A percentile compares a stretch with the other conserved stretches of the same genome.
Evolutionary conservation across 345 rosid species (phyloP).

Genomic region (Microcos paniculata): DNA sequence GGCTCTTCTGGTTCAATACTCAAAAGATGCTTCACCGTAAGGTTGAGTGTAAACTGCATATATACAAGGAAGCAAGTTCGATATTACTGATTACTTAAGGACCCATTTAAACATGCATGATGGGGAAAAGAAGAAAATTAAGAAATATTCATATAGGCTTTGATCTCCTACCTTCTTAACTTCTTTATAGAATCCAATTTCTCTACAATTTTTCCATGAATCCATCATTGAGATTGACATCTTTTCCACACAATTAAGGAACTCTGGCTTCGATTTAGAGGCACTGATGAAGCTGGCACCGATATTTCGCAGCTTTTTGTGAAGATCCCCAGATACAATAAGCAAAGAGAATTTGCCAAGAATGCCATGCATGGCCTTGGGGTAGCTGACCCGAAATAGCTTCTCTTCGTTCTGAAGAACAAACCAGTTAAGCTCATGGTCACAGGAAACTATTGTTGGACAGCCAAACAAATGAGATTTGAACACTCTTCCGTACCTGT

Average conservation of each 20-base stretch:
- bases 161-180: conserved; percentile 46
- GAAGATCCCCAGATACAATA: conserved; percentile 60
- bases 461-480: conserved; percentile 80
- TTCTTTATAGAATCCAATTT: conserved; percentile 57
- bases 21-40: conserved; percentile 68
- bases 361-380: conserved; percentile 71
- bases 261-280: conserved; percentile 47
- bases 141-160: neutral
- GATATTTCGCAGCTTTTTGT: conserved; percentile 63
- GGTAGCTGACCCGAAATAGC: conserved; percentile 66
- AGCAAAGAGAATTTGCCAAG: conserved; percentile 67
- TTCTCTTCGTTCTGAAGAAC: conserved; percentile 84
- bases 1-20: conserved; percentile 69
- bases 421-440: conserved; percentile 70
- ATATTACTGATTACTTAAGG: neutral
- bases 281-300: conserved; percentile 48
- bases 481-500: conserved; percentile 78
- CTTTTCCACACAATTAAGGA: conserved; percentile 46
- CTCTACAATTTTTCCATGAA: conserved; percentile 53
- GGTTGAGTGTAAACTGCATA: conserved; percentile 57
- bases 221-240: conserved; percentile 51
- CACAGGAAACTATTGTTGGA: conserved; percentile 79
- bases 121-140: neutral
- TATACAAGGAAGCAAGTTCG: neutral
- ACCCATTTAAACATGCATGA: neutral